A percentile compares a stretch with the other conserved stretches of the same genome.
These are phyloP conservation scores for Aspergillus nomiae DNA, from an alignment of 2,329 filamentous ascomycete species.

Conservation along the genomic window DNA sequence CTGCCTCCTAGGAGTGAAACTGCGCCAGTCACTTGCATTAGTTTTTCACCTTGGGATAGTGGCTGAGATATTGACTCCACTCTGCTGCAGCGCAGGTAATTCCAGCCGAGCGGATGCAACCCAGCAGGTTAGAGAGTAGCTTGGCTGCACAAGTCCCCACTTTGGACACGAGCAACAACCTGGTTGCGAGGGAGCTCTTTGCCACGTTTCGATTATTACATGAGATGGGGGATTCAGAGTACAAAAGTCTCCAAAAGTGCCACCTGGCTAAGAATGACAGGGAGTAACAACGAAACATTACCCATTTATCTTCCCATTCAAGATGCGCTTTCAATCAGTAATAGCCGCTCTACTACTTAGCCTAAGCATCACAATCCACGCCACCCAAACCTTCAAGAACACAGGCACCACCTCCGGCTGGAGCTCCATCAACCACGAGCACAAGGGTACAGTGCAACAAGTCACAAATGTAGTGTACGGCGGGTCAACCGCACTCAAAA, in stretches of 20 bases:
- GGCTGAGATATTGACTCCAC: background rate
- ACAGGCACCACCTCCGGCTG: background rate
- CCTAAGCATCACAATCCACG: background rate
- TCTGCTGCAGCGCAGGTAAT: background rate
- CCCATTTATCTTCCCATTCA: background rate
- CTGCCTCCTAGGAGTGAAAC: background rate
- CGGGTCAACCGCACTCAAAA: background rate
- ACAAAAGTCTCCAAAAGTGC: background rate
- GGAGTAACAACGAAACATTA: background rate
- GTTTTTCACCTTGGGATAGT: background rate
- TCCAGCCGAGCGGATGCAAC: background rate
- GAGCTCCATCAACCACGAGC: background rate
- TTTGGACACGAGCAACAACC: background rate
- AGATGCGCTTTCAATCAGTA: background rate
- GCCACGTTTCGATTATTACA: background rate
- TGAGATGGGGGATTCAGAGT: background rate
- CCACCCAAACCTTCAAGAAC: background rate
- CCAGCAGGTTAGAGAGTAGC: background rate
- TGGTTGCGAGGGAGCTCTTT: background rate
- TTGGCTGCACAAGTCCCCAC: background rate
- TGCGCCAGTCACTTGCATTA: background rate
- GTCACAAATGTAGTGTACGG: background rate
- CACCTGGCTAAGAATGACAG: background rate
- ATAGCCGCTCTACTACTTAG: background rate
- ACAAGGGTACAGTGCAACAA: background rate